These are phyloP conservation scores for Fomitopsis pinicola DNA, from an alignment of 1,284 basidiomycete species.

Conservation along the genomic window DNA sequence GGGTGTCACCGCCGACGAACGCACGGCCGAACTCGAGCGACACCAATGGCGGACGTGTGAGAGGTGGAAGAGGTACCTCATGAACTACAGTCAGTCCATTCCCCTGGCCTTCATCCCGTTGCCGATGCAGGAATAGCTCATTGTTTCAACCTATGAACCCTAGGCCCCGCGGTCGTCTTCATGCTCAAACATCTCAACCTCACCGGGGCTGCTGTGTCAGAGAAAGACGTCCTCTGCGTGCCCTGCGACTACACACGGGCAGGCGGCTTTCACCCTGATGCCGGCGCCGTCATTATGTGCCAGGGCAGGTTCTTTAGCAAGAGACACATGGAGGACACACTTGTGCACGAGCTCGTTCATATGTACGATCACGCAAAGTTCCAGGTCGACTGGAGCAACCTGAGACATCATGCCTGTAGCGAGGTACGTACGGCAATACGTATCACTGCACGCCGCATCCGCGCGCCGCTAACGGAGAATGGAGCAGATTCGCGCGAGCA, in stretches of 20 bases:
- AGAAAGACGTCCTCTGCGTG: slow-evolving; percentile 74
- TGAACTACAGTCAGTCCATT: slow-evolving; percentile 44
- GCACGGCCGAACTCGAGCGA: slow-evolving; percentile 37
- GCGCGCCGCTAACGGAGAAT: not conserved
- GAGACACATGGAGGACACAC: slow-evolving; percentile 88
- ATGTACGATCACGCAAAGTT: slow-evolving; percentile 95
- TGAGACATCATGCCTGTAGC: slow-evolving; percentile 92
- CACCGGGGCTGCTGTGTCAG: slow-evolving; percentile 62
- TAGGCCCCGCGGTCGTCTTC: slow-evolving; percentile 84
- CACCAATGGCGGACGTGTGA: slow-evolving; percentile 48
- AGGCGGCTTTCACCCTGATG: slow-evolving; percentile 80
- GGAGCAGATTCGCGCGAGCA: slow-evolving; percentile 87
- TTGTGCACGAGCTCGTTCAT: slow-evolving; percentile 94
- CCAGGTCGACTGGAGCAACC: slow-evolving; percentile 87
- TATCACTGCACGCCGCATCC: not conserved
- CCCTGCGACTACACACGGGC: slow-evolving; percentile 74
- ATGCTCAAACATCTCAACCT: slow-evolving; percentile 85
- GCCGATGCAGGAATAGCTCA: slow-evolving; percentile 1
- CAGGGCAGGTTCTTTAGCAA: slow-evolving; percentile 80
- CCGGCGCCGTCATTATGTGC: slow-evolving; percentile 78
- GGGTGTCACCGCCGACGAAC: slow-evolving; percentile 50
- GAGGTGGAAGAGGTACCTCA: slow-evolving; percentile 52
- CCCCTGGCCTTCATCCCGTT: slow-evolving; percentile 2
- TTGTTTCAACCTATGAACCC: not conserved
- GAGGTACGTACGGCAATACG: slow-evolving; percentile 56